These are phyloP conservation scores for Fomes fomentarius DNA, from an alignment of 1,284 basidiomycete genomes.

Conservation along the genomic window DNA sequence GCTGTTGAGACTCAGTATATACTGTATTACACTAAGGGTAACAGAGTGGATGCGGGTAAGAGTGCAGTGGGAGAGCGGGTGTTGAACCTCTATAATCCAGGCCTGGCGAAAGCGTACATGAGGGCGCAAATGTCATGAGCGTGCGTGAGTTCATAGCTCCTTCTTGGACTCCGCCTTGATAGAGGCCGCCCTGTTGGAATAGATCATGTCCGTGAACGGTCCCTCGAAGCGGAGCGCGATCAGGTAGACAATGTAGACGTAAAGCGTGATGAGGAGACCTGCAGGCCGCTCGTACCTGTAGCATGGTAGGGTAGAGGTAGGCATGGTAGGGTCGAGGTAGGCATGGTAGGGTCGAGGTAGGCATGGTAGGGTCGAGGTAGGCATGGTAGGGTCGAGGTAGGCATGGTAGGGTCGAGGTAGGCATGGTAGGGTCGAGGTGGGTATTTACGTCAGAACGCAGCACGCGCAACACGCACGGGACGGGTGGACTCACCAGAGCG, in stretches of 20 bases:
- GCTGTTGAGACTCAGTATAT: slow-evolving; percentile 28
- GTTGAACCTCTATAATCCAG: slow-evolving; percentile 21
- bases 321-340: no score
- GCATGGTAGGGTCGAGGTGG: no score
- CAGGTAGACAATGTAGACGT: slow-evolving; percentile 83
- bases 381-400: no score
- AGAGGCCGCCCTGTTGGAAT: slow-evolving; percentile 55
- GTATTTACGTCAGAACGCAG: no score
- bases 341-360: no score
- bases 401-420: no score
- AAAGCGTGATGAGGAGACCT: slow-evolving; percentile 74
- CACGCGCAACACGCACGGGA: background rate
- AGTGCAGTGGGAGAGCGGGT: slow-evolving; percentile 2
- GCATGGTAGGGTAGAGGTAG: no score
- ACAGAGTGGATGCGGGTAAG: slow-evolving; percentile 1
- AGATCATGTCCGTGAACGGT: slow-evolving; percentile 85
- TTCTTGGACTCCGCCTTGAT: slow-evolving; percentile 34
- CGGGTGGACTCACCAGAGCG: slow-evolving; percentile 67
- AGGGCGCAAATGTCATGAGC: no score
- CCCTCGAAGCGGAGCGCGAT: slow-evolving; percentile 88
- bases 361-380: no score
- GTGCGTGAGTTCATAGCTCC: slow-evolving; percentile 30
- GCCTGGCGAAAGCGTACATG: background rate
- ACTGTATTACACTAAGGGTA: slow-evolving; percentile 23
- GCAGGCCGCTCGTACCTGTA: slow-evolving; percentile 81